Percentiles rank a stretch among this genome's conserved stretches.
These are phyloP conservation scores for Pichia ethanolica DNA, from an alignment of 805 yeast species.

Conservation along the genomic window DNA sequence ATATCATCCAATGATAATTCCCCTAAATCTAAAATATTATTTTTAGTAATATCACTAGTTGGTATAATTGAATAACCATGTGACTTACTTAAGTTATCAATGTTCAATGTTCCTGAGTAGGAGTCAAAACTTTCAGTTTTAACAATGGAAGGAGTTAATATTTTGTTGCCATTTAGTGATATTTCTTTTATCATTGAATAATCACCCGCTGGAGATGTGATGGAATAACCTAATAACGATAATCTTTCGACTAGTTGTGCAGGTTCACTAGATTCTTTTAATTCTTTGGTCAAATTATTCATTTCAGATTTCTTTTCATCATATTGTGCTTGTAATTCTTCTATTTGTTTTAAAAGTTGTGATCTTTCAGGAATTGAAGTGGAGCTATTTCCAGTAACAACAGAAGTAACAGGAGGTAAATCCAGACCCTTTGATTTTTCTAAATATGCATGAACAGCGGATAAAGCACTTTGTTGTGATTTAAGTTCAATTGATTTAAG, in stretches of 20 bases:
- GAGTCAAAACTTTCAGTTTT: slow-evolving; percentile 5
- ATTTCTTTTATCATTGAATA: background rate
- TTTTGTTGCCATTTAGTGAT: background rate
- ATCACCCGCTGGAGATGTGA: slow-evolving; percentile 4
- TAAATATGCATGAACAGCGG: slow-evolving; percentile 13
- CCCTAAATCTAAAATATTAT: slow-evolving; percentile 19
- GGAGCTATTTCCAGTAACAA: background rate
- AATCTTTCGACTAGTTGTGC: slow-evolving; percentile 2
- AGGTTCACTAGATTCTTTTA: slow-evolving; percentile 15
- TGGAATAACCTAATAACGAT: slow-evolving; percentile 7
- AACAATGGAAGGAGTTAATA: background rate
- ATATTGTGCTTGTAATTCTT: slow-evolving; percentile 2
- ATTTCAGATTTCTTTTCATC: slow-evolving; percentile 4
- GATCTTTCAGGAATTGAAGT: background rate
- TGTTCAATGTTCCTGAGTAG: background rate
- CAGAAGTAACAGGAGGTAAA: slow-evolving; percentile 5
- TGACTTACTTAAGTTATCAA: slow-evolving; percentile 7
- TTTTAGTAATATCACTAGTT: slow-evolving; percentile 14
- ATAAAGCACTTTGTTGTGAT: slow-evolving; percentile 11
- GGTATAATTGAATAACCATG: slow-evolving; percentile 32
- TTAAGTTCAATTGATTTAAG: slow-evolving; percentile 8
- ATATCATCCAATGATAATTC: slow-evolving; percentile 4
- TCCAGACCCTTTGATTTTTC: slow-evolving; percentile 7
- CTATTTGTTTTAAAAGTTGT: slow-evolving; percentile 9
- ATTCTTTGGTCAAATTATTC: slow-evolving; percentile 14